Base-by-base conservation (phyloP, 2,329 filamentous ascomycete genomes). In the Gaeumannomyces tritici region DNA sequence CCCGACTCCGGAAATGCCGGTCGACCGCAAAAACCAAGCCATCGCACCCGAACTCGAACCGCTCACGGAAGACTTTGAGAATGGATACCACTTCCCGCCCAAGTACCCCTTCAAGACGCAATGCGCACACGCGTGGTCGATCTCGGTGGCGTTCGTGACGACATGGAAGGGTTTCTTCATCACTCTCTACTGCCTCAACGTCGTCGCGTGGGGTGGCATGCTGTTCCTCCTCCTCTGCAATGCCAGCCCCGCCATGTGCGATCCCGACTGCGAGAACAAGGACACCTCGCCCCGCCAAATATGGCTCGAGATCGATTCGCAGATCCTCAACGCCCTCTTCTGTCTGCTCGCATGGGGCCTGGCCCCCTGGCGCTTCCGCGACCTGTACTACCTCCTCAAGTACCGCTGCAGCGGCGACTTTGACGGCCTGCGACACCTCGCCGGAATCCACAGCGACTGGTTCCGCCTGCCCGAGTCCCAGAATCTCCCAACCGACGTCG, bases 141-240 rank as follows among this genome's bases (percentile, higher is more conserved):
- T 83, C 0, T 90, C 89, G 70, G 88, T 85, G 84, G 82, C 84
- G 61, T 96, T 91, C 77, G 84, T 89, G 68, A 77, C 83, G 51
- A 96, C 90, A 0, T 89, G 89, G 0, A 74, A 89, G 62, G 91
- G 91, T 3, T 91, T 95, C 71, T 77, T 90, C 62, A 83, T 93
- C 55, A 89, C 87, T 2, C 73, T 96, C 7, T 96, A 96, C 73
- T 86, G 88, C 15, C 81, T 95, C 63, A 93, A 93, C 66, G 83
- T 96, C 26, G 84, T 96, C 12, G 92, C 89, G 0, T 96, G 91
- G 91, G 91, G 91, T 61, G 91, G 89, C 63, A 96, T 96, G 91
- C 80, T 96, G 42, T 96, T 96, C 75, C 78, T 96, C 24, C 79
- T 96, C 2, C 84, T 96, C 29, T 89, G 87, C 77, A 90, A 91